Conservation (phyloP, 2,329 filamentous ascomycete species). For the Aspergillus proliferans region DNA sequence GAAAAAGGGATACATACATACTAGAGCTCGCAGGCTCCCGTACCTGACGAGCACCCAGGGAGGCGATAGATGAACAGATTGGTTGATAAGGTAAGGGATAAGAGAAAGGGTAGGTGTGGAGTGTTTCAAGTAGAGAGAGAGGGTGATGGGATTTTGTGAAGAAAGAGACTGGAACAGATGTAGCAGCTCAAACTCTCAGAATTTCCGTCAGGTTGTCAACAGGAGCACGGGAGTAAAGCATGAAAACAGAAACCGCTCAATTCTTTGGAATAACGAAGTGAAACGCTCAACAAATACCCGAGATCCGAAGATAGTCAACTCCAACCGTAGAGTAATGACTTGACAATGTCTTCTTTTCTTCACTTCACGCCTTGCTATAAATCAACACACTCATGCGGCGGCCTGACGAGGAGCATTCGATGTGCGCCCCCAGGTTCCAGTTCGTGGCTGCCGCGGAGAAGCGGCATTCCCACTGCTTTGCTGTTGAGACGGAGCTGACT, state of each 20-base stretch:
- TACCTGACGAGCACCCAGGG: background rate
- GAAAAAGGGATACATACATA: constrained; percentile 2
- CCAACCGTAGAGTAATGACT: constrained; percentile 1
- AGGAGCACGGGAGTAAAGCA: constrained; percentile 12
- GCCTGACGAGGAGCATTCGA: constrained; percentile 18
- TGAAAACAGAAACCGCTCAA: constrained; percentile 11
- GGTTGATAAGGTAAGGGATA: too few relatives aligned
- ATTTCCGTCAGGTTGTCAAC: constrained; percentile 3
- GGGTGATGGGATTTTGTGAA: too few relatives aligned
- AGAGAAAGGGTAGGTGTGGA: too few relatives aligned
- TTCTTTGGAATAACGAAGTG: constrained; percentile 12
- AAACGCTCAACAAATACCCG: constrained; percentile 15
- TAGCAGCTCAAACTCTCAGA: too few relatives aligned
- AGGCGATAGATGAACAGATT: too few relatives aligned
- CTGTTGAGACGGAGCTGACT: constrained; percentile 18
- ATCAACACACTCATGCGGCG: background rate
- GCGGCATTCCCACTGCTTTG: constrained; percentile 15
- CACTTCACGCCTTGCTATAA: background rate
- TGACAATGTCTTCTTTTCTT: background rate
- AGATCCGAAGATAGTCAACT: constrained; percentile 10
- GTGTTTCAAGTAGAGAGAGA: too few relatives aligned
- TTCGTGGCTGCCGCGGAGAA: constrained; percentile 20
- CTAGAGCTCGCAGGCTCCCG: background rate
- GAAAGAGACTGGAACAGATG: too few relatives aligned
- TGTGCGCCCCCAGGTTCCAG: constrained; percentile 22